Base-by-base conservation (phyloP, 768 basidiomycete genomes). In the Termitomyces sp. region DNA sequence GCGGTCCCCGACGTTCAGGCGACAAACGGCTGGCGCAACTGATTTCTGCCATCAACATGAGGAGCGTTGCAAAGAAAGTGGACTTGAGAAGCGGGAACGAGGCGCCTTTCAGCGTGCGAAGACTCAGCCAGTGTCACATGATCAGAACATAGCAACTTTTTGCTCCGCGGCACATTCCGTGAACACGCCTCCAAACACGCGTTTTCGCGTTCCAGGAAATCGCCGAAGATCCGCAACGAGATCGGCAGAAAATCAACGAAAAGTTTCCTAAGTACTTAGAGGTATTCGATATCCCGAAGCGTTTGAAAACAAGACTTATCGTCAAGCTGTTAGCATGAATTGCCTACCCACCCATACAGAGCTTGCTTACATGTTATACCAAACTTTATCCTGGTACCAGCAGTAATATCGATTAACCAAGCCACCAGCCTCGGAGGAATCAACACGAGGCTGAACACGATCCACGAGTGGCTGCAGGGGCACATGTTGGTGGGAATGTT, bases 1-100 rank as follows among this genome's bases (percentile, higher is more conserved):
- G 61, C 46, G 50, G 57, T 44, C 28, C 43, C 55, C 54, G 61
- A 55, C 60, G 46, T 53, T 53, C 54, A 52, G 38, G 58, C 51
- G 49, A 65, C 55, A 63, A 62, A 60, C 40, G 32, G 33, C 38
- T 44, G 47, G 62, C 55, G 60, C 59, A 44, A 30, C 55, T 20
- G 44, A 30, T 51, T 59, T 26, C 40, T 28, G 51, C 59, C 59
- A 68, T 68, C 66, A 66, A 66, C 68, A 69, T 58, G 68, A 66
- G 69, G 65, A 57, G 51, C 30, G 22, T 51, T 56, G 57, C 50
- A 66, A 65, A 65, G 61, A 54, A 58, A 59, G 56, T 56, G 58
- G 50, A 59, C 61, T 36, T 58, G n/a, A 32, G 52, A 60, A 61
- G 63, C 49, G 53, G 53, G 47, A 68, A 64, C 58, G 65, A 67